Percentiles rank a stretch among this genome's conserved stretches.
These are phyloP conservation scores for Pichia nanzhaoensis DNA, from an alignment of 805 yeast genomes.

Conservation along the genomic window DNA sequence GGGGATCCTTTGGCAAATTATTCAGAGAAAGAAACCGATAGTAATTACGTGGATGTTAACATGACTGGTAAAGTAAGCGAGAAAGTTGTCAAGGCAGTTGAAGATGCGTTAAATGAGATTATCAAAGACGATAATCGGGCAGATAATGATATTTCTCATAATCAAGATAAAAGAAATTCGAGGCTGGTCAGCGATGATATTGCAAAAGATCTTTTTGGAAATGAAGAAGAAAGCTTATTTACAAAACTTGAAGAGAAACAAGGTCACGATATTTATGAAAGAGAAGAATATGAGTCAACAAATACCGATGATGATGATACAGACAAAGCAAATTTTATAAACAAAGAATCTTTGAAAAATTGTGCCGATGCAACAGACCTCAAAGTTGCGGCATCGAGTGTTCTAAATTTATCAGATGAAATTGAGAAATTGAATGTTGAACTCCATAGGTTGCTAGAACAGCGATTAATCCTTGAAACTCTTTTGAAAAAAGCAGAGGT, in stretches of 20 bases:
- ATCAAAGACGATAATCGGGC: conserved; percentile 32
- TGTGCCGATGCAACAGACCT: conserved; percentile 14
- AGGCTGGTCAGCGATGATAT: conserved; percentile 25
- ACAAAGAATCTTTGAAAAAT: background rate
- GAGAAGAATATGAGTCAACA: too few species aligned
- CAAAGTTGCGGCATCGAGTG: conserved; percentile 61
- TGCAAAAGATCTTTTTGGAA: conserved; percentile 30
- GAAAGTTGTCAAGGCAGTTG: conserved; percentile 52
- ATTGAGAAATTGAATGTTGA: conserved; percentile 53
- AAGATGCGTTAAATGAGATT: conserved; percentile 59
- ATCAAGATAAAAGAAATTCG: conserved; percentile 16
- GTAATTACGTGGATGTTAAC: conserved; percentile 27
- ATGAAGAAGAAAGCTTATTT: conserved; percentile 18
- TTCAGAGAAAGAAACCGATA: conserved; percentile 21
- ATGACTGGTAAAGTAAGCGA: conserved; percentile 34
- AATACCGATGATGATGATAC: too few species aligned
- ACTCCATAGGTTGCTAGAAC: conserved; percentile 52
- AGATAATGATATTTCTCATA: background rate
- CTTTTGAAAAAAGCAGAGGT: conserved; percentile 76
- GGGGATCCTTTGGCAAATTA: conserved; percentile 31
- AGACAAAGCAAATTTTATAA: too few species aligned
- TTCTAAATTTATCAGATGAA: conserved; percentile 57
- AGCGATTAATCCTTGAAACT: conserved; percentile 58
- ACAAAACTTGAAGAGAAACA: conserved; percentile 4
- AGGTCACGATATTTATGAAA: background rate